Base-by-base conservation (phyloP, 2,329 filamentous ascomycete genomes). In the Epichloe uncinata region DNA sequence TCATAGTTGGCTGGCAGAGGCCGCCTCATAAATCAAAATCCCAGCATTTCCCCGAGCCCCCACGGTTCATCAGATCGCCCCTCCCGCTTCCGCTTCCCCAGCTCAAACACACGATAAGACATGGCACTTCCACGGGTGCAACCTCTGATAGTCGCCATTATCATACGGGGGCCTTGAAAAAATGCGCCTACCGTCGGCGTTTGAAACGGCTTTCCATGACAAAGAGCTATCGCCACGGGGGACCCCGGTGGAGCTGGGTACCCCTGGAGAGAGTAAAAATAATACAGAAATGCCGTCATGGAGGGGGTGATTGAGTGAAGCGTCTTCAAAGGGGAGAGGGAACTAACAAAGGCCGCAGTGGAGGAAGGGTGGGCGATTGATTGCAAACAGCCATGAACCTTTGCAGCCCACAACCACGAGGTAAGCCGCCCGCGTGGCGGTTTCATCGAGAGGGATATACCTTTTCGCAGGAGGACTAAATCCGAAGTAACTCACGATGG, bases 291-390 rank as follows among this genome's bases (percentile, higher is more conserved):
- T 42, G 22, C 4, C 12, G 9, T 22, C 22, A 33, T 30, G 36
- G 33, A 5, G 9, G 16, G n/a, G 45, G 8, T 30, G 6, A 3
- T 7, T 33, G 43, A 36, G 33, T 18, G 16, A 36, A 36, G n/a
- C 33, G 34, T 45, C 8, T 47, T 15, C 11, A 36, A 43, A 42
- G 40, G 36, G 36, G 36, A 18, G 2, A 22, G 33, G 41, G 40
- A 49, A 44, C 41, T 42, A 45, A 49, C 47, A 49, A 49, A 49
- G 47, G 33, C 20, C 33, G 30, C 26, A 30, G 26, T 30, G 47
- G n/a, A 42, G 30, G 22, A 4, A 16, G 26, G 16, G 16, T 16
- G 20, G 3, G 18, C 30, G 26, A 30, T 15, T 16, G 8, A 22
- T 16, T 12, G 42, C 42, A 44, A 35, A 44, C 42, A 44, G 30